A percentile compares a stretch with the other conserved stretches of the same genome.
phyloP scores from a whole-genome alignment of 345 rosid species.

The Citrus reticulata region DNA sequence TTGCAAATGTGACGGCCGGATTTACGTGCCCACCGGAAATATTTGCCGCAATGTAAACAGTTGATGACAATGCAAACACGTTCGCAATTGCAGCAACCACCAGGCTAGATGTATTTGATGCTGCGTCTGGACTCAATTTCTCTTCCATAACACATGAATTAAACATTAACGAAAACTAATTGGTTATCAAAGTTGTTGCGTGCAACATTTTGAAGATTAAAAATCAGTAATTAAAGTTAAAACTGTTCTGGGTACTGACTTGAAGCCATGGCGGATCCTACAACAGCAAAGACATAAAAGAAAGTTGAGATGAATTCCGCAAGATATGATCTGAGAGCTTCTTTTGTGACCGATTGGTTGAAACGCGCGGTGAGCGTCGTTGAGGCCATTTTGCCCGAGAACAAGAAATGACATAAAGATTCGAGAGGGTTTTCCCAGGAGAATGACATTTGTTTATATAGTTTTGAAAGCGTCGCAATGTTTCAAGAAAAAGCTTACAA shows the following conservation, averaged over 20 bases:
- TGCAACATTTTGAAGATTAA: too few relatives aligned
- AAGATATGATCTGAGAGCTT: conserved; percentile 65
- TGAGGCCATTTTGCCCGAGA: conserved; percentile 48
- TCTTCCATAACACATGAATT: conserved; percentile 30
- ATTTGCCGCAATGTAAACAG: conserved; percentile 56
- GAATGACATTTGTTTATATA: conserved; percentile 1
- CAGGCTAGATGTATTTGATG: conserved; percentile 51
- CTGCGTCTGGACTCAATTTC: conserved; percentile 60
- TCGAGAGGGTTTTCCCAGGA: not conserved
- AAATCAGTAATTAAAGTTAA: too few relatives aligned
- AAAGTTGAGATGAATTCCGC: conserved; percentile 93
- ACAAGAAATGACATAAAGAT: not conserved
- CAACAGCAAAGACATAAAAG: conserved; percentile 71
- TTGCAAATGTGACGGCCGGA: conserved; percentile 85
- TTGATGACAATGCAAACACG: conserved; percentile 64
- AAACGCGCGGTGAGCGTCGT: conserved; percentile 39
- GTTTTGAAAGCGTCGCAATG: conserved; percentile 7
- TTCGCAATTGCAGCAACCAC: conserved; percentile 61
- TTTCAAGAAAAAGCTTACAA: not conserved
- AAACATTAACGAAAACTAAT: too few relatives aligned
- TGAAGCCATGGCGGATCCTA: conserved; percentile 88
- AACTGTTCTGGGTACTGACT: conserved; percentile 30
- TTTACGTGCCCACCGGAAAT: conserved; percentile 88
- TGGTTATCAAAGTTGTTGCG: too few relatives aligned
- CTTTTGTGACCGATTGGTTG: conserved; percentile 36